Evolutionary conservation across 805 yeast species (phyloP).

Genomic region (Yarrowia osloensis): DNA sequence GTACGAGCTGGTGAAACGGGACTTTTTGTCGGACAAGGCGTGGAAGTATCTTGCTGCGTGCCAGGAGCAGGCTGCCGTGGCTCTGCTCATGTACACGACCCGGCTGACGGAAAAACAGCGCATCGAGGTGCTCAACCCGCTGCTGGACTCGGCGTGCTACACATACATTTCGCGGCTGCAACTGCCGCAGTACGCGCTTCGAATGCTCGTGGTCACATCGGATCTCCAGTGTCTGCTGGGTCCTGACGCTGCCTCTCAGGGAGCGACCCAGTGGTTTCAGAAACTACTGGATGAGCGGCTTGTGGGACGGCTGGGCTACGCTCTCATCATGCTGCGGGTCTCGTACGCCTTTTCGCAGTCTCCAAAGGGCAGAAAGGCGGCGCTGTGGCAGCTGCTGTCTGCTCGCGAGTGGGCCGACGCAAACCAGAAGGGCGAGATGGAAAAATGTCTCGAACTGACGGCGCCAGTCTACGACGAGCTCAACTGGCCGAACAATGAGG

Average conservation of each 20-base stretch:
- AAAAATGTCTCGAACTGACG: conserved; percentile 41
- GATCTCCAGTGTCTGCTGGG: conserved; percentile 61
- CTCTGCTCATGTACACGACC: conserved; percentile 59
- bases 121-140: conserved; percentile 57
- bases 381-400: conserved; percentile 74
- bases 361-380: conserved; percentile 69
- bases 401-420: conserved; percentile 65
- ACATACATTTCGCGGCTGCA: conserved; percentile 73
- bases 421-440: conserved; percentile 38
- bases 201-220: conserved; percentile 64
- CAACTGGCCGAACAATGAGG: conserved; percentile 21
- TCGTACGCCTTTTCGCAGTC: conserved; percentile 56
- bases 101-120: conserved; percentile 49
- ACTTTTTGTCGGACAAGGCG: conserved; percentile 72
- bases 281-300: conserved; percentile 47
- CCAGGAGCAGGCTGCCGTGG: conserved; percentile 84
- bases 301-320: conserved; percentile 49
- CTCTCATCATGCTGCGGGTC: conserved; percentile 55
- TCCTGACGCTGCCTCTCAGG: conserved; percentile 48
- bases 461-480: conserved; percentile 40
- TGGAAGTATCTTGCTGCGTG: conserved; percentile 79
- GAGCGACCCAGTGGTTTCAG: conserved; percentile 51
- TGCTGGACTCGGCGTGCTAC: conserved; percentile 71
- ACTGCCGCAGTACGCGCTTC: conserved; percentile 66
- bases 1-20: conserved; percentile 79